Conservation (phyloP, 495 filamentous ascomycete species). For the Thozetella sp. region DNA sequence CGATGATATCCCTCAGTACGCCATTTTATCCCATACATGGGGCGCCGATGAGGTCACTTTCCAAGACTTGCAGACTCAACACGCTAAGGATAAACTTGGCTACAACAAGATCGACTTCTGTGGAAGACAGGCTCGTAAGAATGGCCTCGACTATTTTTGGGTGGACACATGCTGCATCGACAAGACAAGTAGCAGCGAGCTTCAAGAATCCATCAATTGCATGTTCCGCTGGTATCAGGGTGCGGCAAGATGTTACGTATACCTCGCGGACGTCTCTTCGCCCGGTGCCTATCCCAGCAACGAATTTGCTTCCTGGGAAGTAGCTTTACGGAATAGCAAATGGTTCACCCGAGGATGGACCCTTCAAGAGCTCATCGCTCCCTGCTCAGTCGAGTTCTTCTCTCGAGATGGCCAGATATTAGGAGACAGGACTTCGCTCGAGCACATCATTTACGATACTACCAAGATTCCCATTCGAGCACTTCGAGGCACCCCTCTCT, state of each 20-base stretch:
- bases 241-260: constrained; percentile 24
- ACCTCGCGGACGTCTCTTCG: constrained; percentile 20
- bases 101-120: constrained; percentile 21
- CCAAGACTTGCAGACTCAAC: constrained; percentile 23
- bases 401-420: neutral
- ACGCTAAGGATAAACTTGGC: constrained; percentile 14
- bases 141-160: constrained; percentile 26
- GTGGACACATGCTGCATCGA: constrained; percentile 39
- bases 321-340: constrained; percentile 24
- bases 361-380: constrained; percentile 44
- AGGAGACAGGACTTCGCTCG: neutral
- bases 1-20: constrained; percentile 23
- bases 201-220: constrained; percentile 43
- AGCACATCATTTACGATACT: neutral
- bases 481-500: neutral
- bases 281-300: neutral
- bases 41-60: constrained; percentile 39
- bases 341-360: constrained; percentile 51
- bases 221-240: constrained; percentile 37
- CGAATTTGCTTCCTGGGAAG: neutral
- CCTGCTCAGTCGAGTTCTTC: constrained; percentile 27
- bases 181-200: constrained; percentile 37
- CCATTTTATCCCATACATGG: constrained; percentile 48
- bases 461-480: neutral
- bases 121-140: constrained; percentile 8